Base-by-base conservation (phyloP, 2,329 filamentous ascomycete genomes). In the Beauveria sp. region DNA sequence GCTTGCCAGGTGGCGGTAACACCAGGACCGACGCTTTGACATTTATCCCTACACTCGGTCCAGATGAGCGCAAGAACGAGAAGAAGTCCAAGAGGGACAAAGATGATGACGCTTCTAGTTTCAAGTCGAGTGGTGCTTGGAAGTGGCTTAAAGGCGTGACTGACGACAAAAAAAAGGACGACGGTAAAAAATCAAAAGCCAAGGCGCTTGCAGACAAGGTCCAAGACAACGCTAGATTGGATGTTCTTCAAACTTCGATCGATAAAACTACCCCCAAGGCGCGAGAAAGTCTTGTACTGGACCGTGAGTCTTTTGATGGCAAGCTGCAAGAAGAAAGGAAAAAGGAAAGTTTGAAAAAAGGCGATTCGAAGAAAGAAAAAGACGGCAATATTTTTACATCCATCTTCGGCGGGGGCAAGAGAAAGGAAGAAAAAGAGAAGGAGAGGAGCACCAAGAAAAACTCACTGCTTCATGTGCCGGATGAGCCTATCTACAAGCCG, bases 361-460 rank as follows among this genome's bases (percentile, higher is more conserved):
- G 85, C 5, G 88, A 88, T 37, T 81, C 86, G 22, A 96, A 93
- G 76, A 96, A 92, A 72, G 92, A 97, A 66, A 96, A 96, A 70
- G 91, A 96, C 63, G 87, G 92, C 8, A 92, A 93, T 64, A 81
- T 97, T n/a, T 92, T 99, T 67, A 93, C 92, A 0, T 94, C 92
- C 1, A 86, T 99, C 60, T 97, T 99, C 70, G 91, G 92, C 18
- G 90, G 91, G 47, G 84, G 88, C 63, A 96, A 96, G 78, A 96
- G 93, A 78, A 96, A 91, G 74, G 80, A 84, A 61, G 89, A 93
- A 62, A 87, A 86, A 66, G 91, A 96, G 60, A 87, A 86, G 66
- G 91, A 96, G 61, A 82, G 83, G 40, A 80, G 81, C 62, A 82
- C 86, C 66, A 92, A 91, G 76, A 96, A 92, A 74, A 82, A 80